phyloP scores from a whole-genome alignment of 1,284 basidiomycete species.

The Microbotryum silenes-acaulis region DNA sequence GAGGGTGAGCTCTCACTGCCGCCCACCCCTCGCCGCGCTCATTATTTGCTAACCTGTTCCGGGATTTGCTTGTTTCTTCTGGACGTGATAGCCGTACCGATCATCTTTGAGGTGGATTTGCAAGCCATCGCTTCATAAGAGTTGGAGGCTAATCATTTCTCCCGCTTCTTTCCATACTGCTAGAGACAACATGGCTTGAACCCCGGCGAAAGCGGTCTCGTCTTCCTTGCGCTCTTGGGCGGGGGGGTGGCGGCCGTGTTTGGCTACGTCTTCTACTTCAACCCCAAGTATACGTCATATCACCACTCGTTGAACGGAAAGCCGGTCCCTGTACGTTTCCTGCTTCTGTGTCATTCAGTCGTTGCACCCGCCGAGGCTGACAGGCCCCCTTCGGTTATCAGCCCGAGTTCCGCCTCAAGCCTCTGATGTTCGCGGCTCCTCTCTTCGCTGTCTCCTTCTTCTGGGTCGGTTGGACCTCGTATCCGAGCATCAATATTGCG shows the following conservation, averaged over 20 bases:
- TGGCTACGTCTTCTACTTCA: slow-evolving; percentile 35
- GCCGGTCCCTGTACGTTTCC: slow-evolving; percentile 18
- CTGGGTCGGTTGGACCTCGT: slow-evolving; percentile 39
- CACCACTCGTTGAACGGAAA: slow-evolving; percentile 18
- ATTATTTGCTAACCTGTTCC: too few species aligned
- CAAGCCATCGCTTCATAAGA: too few species aligned
- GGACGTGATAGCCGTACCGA: slow-evolving; percentile 39
- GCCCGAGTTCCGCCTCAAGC: slow-evolving; percentile 37
- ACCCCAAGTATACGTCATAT: slow-evolving; percentile 30
- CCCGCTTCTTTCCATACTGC: too few species aligned
- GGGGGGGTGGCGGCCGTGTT: slow-evolving; percentile 29
- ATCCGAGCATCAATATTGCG: slow-evolving; percentile 27
- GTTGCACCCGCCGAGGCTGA: too few species aligned
- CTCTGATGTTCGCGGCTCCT: slow-evolving; percentile 36
- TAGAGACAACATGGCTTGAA: slow-evolving; percentile 45
- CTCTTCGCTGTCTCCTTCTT: slow-evolving; percentile 43
- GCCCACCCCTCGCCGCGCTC: too few species aligned
- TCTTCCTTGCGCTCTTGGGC: slow-evolving; percentile 47
- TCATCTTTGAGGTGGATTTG: slow-evolving; percentile 41
- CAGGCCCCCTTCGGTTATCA: too few species aligned
- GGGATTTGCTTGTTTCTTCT: too few species aligned
- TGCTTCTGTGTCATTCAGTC: too few species aligned
- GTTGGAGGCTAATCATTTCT: too few species aligned
- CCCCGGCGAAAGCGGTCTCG: slow-evolving; percentile 44
- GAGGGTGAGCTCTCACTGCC: slow-evolving; percentile 17